These are phyloP conservation scores for Aspergillus jensenii DNA, from an alignment of 2,329 filamentous ascomycete genomes.

Conservation along the genomic window DNA sequence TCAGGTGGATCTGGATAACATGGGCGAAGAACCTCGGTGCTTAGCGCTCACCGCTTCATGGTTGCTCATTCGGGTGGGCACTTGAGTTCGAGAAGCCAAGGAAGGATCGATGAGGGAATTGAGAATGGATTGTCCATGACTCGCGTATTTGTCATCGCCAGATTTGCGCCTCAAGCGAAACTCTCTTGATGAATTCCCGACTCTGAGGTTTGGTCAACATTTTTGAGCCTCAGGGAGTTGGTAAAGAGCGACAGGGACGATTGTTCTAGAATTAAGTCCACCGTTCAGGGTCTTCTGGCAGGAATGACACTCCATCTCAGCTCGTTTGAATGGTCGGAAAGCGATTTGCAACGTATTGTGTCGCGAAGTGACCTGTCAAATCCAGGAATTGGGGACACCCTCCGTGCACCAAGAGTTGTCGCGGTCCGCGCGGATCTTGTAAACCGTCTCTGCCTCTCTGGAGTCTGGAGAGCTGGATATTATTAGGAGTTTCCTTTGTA, in stretches of 20 bases:
- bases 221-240: conserved; percentile 3
- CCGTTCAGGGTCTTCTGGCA: neutral
- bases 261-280: neutral
- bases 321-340: neutral
- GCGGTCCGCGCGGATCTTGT: conserved; percentile 8
- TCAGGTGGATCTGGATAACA: neutral
- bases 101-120: neutral
- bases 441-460: neutral
- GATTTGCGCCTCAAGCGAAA: neutral
- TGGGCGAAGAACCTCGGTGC: neutral
- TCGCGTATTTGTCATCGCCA: conserved; percentile 7
- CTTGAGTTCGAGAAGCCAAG: neutral
- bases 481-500: neutral
- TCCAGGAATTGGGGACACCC: neutral
- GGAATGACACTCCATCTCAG: neutral
- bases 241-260: neutral
- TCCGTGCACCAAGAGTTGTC: neutral
- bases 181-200: neutral
- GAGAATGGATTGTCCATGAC: neutral
- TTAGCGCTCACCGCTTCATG: conserved; percentile 2
- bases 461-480: neutral
- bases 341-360: neutral
- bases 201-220: neutral
- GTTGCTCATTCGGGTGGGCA: neutral
- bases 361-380: conserved; percentile 7